Evolutionary conservation across 257 asterid species (phyloP), one percentile per base, ranked within the genome.

Genomic region (Linaria vulgaris): DNA sequence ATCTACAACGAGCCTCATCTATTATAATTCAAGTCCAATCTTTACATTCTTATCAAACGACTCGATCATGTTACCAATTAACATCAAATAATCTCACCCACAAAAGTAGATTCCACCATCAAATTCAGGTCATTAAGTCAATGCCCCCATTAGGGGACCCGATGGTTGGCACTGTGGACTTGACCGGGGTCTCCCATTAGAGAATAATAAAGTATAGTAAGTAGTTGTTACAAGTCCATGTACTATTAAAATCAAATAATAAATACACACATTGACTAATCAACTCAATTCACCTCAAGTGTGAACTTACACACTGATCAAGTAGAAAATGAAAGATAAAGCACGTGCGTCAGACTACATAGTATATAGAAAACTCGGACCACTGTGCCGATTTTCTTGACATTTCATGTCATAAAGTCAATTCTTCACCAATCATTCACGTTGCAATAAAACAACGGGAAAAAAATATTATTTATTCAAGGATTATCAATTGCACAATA

Each of bases 251-350:
- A 61, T 22, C n/a, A 41, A 41, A 51, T 38, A 68, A 60, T 27
- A 53, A 64, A 64, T 47, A 30, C 0, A 52, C 57, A 12, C 43
- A 2, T 62, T 63, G 79, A 74, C 69, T 52, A 14, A 5, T 44
- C 3, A 8, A 44, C 49, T 21, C 27, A 21, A 5, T 67, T 61
- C 25, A 69, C 57, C 74, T 62, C 57, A 66, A 61, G 72, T 61
- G 80, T 52, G 50, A 68, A 55, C 41, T 48, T 49, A 20, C 19
- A 55, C 61, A 17, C 30, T 30, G 2, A 39, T 15, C 13, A 43
- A 44, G 49, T 5, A 68, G 53, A 74, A 59, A 74, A 53, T 69
- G 68, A 56, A 67, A 53, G 68, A 49, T 67, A 38, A 20, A 44
- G 16, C 49, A 44, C 49, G 17, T 44, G 49, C 17, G 17, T 44